Evolutionary conservation across 2,329 filamentous ascomycete species (phyloP), one percentile per base, ranked within the genome.

Genomic region (Alternaria gansuensis): DNA sequence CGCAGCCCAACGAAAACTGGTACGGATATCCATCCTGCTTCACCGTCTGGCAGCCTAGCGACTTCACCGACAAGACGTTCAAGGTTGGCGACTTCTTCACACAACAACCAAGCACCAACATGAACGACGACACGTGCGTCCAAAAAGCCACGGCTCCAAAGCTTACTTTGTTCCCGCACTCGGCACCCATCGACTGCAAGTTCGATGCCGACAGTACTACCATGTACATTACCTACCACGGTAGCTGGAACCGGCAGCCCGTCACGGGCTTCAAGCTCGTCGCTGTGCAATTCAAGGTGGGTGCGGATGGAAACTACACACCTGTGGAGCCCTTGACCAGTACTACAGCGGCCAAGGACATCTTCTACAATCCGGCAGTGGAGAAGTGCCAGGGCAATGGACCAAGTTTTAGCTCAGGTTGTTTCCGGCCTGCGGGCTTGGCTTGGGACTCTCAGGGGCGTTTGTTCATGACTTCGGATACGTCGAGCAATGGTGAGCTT

Each of bases 11-110:
- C 74, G 79, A 79, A 56, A 71, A 75, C 13, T 90, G 90, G 77
- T 89, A 88, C 70, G 90, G 89, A 14, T 92, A 91, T 69, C 90
- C 90, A 2, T 77, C 82, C 53, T 92, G 90, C 78, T 89, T 88
- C 68, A 81, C 88, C 0, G 80, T 88, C 21, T 91, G 88, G 88
- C 80, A 84, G 57, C 82, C 84, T 0, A 70, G 77, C 37, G 75
- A 78, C 44, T 76, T 84, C 73, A 78, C 80, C 29, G 83, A 83
- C 45, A 77, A 76, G 50, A 78, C 80, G 50, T 84, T 84, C 71
- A 81, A 81, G 23, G 79, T 83, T 21, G 78, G 75, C 44, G 74
- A 75, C 49, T 77, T 76, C 62, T 75, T 75, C 57, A 67, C 70
- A 3, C 70, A 71, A 45, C n/a, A 59, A 0, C 73, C 72, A 9